Conservation (phyloP, 2,329 filamentous ascomycete species). For the Berkeleyomyces basicola region DNA sequence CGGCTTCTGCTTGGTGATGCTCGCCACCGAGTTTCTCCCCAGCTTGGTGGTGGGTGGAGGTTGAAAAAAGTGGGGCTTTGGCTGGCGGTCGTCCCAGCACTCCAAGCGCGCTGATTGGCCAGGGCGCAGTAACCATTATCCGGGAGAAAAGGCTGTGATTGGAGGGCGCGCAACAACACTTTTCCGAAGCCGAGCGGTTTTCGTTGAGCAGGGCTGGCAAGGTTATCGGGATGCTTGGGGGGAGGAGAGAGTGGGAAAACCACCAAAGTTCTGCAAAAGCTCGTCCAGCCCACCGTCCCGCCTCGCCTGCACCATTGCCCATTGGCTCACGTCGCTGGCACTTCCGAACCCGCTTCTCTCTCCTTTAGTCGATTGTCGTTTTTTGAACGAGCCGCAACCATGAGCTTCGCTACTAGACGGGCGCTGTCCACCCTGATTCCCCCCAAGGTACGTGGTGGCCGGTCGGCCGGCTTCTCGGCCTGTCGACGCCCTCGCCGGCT, state of each 20-base stretch:
- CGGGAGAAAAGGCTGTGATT: constrained; percentile 22
- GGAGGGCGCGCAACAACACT: constrained; percentile 27
- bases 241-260: neutral
- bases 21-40: neutral
- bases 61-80: neutral
- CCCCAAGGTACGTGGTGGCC: constrained; percentile 61
- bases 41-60: neutral
- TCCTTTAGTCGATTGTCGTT: neutral
- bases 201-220: constrained; percentile 20
- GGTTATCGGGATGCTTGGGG: constrained; percentile 10
- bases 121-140: too few species aligned
- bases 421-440: constrained; percentile 97
- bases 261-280: constrained; percentile 13
- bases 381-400: constrained; percentile 22
- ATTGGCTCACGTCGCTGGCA: constrained; percentile 12
- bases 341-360: constrained; percentile 13
- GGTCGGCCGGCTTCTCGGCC: neutral
- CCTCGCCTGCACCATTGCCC: constrained; percentile 11
- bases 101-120: too few species aligned
- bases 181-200: constrained; percentile 34
- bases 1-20: constrained; percentile 1
- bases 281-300: constrained; percentile 13
- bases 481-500: neutral
- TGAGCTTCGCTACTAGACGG: constrained; percentile 85
- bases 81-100: neutral